A percentile compares a stretch with the other conserved stretches of the same genome.
These are phyloP conservation scores for Pleurotus cornucopiae DNA, from an alignment of 768 basidiomycete genomes.

Conservation along the genomic window DNA sequence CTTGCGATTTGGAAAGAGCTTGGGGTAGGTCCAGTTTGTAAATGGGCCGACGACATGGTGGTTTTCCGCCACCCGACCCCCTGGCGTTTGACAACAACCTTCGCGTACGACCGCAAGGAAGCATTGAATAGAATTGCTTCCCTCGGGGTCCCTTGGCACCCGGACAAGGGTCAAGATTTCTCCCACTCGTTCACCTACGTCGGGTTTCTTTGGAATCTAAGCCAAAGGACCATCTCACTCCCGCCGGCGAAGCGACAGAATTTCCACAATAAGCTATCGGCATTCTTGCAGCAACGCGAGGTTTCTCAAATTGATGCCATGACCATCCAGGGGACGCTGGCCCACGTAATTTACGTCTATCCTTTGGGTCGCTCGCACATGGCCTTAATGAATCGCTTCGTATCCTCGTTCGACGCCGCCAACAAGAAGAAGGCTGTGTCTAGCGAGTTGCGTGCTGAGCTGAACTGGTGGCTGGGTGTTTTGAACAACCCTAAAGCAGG, in stretches of 20 bases:
- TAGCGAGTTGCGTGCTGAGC: constrained; percentile 15
- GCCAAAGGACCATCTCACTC: constrained; percentile 18
- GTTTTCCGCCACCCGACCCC: not conserved
- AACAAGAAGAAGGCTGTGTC: constrained; percentile 12
- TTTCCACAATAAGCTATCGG: constrained; percentile 13
- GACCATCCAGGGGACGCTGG: constrained; percentile 25
- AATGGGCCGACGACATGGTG: constrained; percentile 19
- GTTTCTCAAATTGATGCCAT: constrained; percentile 4
- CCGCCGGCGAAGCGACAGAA: constrained; percentile 21
- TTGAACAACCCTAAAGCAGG: not conserved
- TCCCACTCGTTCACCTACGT: constrained; percentile 14
- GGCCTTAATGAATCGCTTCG: constrained; percentile 21
- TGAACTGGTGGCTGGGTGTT: constrained; percentile 24
- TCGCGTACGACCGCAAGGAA: not conserved
- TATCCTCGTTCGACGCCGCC: constrained; percentile 15
- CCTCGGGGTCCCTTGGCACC: constrained; percentile 20
- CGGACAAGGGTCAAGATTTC: constrained; percentile 17
- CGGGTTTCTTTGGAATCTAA: constrained; percentile 27
- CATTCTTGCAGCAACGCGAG: constrained; percentile 7
- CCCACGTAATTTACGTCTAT: constrained; percentile 25
- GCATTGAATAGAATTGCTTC: not conserved
- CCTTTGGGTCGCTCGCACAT: constrained; percentile 15
- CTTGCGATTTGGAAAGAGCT: constrained; percentile 9
- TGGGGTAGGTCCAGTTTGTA: constrained; percentile 9
- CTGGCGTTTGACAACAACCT: not conserved